A percentile compares a stretch with the other conserved stretches of the same genome.
These are phyloP conservation scores for Globisporangium takayamanum DNA, from an alignment of 352 stramenopile species.

Conservation along the genomic window DNA sequence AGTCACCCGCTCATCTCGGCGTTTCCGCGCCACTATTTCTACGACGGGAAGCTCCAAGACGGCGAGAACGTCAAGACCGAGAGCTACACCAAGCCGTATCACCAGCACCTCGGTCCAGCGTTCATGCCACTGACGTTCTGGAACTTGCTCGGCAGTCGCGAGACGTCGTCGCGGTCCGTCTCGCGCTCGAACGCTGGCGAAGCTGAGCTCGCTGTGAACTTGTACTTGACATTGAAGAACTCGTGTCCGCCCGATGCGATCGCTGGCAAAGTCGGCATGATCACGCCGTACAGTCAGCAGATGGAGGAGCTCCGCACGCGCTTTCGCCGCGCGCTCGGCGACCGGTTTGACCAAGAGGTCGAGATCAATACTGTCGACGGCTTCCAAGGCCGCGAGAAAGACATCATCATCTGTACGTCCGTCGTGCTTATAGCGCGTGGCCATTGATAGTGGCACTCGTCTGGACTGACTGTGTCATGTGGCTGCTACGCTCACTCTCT, in stretches of 20 bases:
- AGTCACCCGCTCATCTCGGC: constrained; percentile 80
- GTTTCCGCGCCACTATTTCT: constrained; percentile 84
- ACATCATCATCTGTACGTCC: constrained; percentile 86
- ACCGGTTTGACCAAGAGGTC: constrained; percentile 72
- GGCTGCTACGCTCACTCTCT: constrained; percentile 4
- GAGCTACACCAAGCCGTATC: constrained; percentile 70
- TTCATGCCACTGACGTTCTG: constrained; percentile 84
- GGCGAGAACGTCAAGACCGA: constrained; percentile 67
- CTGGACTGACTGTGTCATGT: background rate
- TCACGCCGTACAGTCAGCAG: constrained; percentile 88
- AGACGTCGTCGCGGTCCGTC: constrained; percentile 63
- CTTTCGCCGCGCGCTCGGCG: constrained; percentile 53
- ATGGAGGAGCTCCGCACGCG: constrained; percentile 74
- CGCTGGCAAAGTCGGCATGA: constrained; percentile 81
- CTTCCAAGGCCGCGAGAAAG: constrained; percentile 89
- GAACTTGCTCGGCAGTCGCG: constrained; percentile 75
- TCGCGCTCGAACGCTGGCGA: constrained; percentile 78
- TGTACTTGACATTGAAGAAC: constrained; percentile 85
- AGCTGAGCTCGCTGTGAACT: constrained; percentile 77
- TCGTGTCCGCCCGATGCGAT: constrained; percentile 72
- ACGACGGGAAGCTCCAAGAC: constrained; percentile 78
- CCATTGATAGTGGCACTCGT: background rate
- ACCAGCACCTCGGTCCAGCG: constrained; percentile 49
- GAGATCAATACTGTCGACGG: constrained; percentile 92
- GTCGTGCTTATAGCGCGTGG: background rate